Conservation (phyloP, 495 filamentous ascomycete genomes). For the Aspergillus cristatus region DNA sequence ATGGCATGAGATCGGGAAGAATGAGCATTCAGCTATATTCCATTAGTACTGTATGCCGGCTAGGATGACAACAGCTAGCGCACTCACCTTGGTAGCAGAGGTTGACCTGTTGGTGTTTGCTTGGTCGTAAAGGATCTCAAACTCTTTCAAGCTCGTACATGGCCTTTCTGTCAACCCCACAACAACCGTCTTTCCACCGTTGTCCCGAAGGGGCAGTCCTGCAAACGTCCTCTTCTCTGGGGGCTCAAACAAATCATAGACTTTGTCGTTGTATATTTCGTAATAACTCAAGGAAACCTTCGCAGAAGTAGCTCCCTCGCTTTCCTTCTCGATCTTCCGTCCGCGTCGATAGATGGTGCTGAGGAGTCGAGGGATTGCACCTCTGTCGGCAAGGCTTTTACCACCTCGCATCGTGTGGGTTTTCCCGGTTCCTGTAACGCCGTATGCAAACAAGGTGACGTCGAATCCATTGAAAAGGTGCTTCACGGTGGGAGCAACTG, state of each 20-base stretch:
- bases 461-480: constrained; percentile 91
- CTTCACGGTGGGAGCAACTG: constrained; percentile 71
- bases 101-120: constrained; percentile 90
- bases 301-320: constrained; percentile 61
- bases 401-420: constrained; percentile 98
- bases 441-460: constrained; percentile 92
- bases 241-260: constrained; percentile 85
- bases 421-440: constrained; percentile 91
- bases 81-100: constrained; percentile 70
- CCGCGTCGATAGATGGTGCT: constrained; percentile 78
- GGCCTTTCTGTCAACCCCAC: constrained; percentile 82
- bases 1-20: constrained; percentile 92
- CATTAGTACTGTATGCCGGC: constrained; percentile 8
- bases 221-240: constrained; percentile 82
- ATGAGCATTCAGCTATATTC: constrained; percentile 68
- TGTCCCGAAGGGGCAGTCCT: constrained; percentile 81
- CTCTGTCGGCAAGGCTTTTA: constrained; percentile 77
- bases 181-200: constrained; percentile 81
- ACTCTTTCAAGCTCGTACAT: constrained; percentile 82
- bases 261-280: constrained; percentile 96
- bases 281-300: constrained; percentile 85
- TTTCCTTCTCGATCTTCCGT: constrained; percentile 82
- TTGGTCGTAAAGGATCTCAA: constrained; percentile 85
- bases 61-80: not conserved
- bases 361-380: constrained; percentile 82